Percentiles rank a stretch among this genome's conserved stretches.
phyloP scores from a whole-genome alignment of 2,329 filamentous ascomycete species.

The Ophiostoma australiae region DNA sequence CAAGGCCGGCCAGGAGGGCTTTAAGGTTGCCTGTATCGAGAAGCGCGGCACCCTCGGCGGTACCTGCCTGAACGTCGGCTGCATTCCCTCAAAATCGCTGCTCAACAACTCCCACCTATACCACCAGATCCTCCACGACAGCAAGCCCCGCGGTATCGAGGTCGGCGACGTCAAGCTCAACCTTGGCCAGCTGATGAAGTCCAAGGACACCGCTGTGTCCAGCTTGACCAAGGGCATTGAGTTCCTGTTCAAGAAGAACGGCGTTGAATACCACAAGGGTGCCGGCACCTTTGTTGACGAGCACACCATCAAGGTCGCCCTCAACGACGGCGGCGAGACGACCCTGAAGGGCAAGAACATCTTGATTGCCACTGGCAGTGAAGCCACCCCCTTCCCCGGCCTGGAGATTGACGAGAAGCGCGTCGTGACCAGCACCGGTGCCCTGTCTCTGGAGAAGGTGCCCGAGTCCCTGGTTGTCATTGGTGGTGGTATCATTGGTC shows the following conservation, averaged over 20 bases:
- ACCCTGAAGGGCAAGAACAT: conserved; percentile 92
- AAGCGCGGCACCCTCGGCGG: conserved; percentile 93
- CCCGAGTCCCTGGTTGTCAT: conserved; percentile 97
- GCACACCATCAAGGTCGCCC: conserved; percentile 84
- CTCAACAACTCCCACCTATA: conserved; percentile 99
- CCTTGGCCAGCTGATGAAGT: conserved; percentile 93
- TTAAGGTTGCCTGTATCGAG: conserved; percentile 98
- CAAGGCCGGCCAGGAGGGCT: conserved; percentile 94
- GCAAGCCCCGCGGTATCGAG: conserved; percentile 94
- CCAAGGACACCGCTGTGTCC: conserved; percentile 85
- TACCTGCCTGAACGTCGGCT: conserved; percentile 98
- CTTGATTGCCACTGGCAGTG: conserved; percentile 91
- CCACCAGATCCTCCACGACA: conserved; percentile 95
- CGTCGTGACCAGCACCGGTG: conserved; percentile 93
- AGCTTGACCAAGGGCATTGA: conserved; percentile 95
- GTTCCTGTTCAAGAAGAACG: conserved; percentile 98
- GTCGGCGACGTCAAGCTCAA: conserved; percentile 97
- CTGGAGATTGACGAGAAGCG: conserved; percentile 96
- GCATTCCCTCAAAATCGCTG: conserved; percentile 98
- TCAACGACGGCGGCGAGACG: conserved; percentile 87
- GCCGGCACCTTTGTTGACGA: conserved; percentile 81
- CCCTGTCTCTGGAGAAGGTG: conserved; percentile 81
- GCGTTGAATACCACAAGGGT: conserved; percentile 96
- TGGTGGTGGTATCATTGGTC: conserved; percentile 95
- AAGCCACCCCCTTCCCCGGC: conserved; percentile 93